Evolutionary conservation across 139 green algal species (phyloP), one percentile per base, ranked within the genome.

Genomic region (Mychonastes homosphaera): DNA sequence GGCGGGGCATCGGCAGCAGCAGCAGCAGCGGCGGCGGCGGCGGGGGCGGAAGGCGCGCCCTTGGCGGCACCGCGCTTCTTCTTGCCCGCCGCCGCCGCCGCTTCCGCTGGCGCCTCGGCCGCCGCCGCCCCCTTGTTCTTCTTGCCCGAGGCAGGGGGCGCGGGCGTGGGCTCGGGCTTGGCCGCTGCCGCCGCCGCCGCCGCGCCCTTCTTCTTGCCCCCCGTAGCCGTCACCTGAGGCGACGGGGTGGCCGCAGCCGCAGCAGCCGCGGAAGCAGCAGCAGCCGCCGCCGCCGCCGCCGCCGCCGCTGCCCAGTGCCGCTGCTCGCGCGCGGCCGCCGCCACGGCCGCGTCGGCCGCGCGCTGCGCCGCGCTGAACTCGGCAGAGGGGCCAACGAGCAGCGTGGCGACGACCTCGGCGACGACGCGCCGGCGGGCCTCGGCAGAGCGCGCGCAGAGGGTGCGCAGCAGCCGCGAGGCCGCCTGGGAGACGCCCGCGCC

Each of bases 371-470:
- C 24, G 13, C 13, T 41, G 8, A 62, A 24, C 54, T 62, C 36
- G 32, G 35, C 16, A 4, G 32, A 13, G 12, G 19, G 8, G 36
- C 43, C 32, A 18, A 53, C 38, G 32, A 39, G 64, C n/a, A 94
- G 67, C 8, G 75, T 75, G 6, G 49, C 21, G 6, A 76, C 79
- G 10, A 93, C 67, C 59, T 96, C 87, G 0, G 46, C 41, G 1
- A 95, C 46, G 24, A 96, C 70, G 21, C 87, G 72, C 15, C 67
- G 63, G 9, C 89, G 76, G 6, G 79, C 89, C 69, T 96, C 89
- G 10, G 70, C 64, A 0, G 86, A 96, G 29, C 79, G 62, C 6
- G 89, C 74, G 56, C 77, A 84, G 29, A 84, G 62, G 4, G 77
- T 70, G 74, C 86, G 70, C 55, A 82, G 67, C 60, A 78, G 60